phyloP scores from a whole-genome alignment of 2,329 filamentous ascomycete species.

The Daldinia eschscholtzii region DNA sequence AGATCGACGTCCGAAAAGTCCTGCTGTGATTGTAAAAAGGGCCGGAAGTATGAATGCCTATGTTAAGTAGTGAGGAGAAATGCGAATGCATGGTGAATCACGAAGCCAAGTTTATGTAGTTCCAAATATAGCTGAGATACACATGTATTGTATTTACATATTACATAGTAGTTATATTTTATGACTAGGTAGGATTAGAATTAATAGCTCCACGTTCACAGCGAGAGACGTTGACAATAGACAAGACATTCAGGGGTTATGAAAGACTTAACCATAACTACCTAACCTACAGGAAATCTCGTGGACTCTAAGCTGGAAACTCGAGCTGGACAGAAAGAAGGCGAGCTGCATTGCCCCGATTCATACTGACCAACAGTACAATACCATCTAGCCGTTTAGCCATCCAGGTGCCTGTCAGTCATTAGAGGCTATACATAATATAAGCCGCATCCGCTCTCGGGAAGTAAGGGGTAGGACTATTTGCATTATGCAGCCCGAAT shows the following conservation, averaged over 20 bases:
- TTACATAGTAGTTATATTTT: neutral
- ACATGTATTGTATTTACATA: slow-evolving; percentile 8
- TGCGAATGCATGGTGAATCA: slow-evolving; percentile 25
- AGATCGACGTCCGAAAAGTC: slow-evolving; percentile 16
- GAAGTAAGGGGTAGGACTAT: slow-evolving; percentile 19
- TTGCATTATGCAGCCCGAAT: slow-evolving; percentile 35
- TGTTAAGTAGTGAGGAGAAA: neutral
- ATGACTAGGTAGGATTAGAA: neutral
- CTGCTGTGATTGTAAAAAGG: slow-evolving; percentile 26
- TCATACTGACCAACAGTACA: slow-evolving; percentile 17
- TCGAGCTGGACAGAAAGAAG: slow-evolving; percentile 12
- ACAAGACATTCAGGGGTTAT: slow-evolving; percentile 11
- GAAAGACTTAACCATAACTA: neutral
- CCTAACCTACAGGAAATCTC: neutral
- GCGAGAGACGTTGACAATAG: neutral
- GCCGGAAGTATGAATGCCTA: slow-evolving; percentile 7
- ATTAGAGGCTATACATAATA: neutral
- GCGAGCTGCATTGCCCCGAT: slow-evolving; percentile 5
- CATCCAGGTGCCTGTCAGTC: slow-evolving; percentile 6
- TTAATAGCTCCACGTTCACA: neutral
- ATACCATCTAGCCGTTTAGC: slow-evolving; percentile 1
- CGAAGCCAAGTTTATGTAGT: slow-evolving; percentile 7
- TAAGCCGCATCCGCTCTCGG: slow-evolving; percentile 27
- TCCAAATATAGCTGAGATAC: slow-evolving; percentile 13
- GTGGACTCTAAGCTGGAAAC: slow-evolving; percentile 15